Evolutionary conservation across 257 asterid species (phyloP).

Genomic region (Petrea volubilis): DNA sequence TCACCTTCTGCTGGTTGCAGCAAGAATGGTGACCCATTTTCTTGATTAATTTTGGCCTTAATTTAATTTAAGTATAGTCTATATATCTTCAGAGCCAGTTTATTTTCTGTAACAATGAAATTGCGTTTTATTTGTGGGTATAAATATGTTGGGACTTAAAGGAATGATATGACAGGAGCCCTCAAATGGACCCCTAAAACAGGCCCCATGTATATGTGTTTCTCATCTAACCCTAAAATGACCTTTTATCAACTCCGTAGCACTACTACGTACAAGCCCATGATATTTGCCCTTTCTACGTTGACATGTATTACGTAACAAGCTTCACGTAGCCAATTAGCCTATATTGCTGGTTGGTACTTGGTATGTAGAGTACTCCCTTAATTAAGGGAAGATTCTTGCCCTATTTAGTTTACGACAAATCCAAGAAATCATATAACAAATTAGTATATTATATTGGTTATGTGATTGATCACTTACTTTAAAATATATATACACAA

Average conservation of each 20-base stretch:
- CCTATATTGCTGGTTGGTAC: conserved; percentile 39
- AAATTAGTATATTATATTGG: too few species aligned
- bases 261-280: too few species aligned
- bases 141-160: conserved; percentile 36
- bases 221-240: conserved; percentile 90
- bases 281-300: conserved; percentile 46
- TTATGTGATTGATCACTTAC: too few species aligned
- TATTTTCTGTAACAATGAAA: neutral
- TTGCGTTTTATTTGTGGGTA: neutral
- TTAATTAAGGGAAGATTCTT: too few species aligned
- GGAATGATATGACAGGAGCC: conserved; percentile 39
- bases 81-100: too few species aligned
- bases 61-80: too few species aligned
- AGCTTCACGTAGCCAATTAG: conserved; percentile 30
- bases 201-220: conserved; percentile 19
- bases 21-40: conserved; percentile 94
- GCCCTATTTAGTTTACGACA: too few species aligned
- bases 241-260: conserved; percentile 66
- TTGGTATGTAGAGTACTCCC: conserved; percentile 15
- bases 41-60: neutral
- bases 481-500: too few species aligned
- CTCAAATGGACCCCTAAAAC: conserved; percentile 17
- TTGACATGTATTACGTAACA: conserved; percentile 45
- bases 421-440: too few species aligned
- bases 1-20: conserved; percentile 98